Evolutionary conservation across 495 filamentous ascomycete genomes (phyloP).

Genomic region (Ramalina peruviana): DNA sequence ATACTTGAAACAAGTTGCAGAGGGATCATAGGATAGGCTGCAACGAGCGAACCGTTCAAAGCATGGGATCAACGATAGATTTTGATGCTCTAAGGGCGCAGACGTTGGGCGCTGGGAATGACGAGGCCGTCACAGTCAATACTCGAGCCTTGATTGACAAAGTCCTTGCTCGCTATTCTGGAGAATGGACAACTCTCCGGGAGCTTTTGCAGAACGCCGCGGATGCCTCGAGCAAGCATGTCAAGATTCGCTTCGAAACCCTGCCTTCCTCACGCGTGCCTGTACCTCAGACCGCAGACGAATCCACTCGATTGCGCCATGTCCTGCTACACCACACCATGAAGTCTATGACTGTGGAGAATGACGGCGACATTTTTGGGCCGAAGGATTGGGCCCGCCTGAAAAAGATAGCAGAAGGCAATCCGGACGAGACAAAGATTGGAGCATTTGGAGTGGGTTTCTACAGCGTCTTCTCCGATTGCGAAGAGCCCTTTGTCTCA

Average conservation of each 20-base stretch:
- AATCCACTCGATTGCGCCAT: constrained; percentile 64
- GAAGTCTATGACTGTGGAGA: constrained; percentile 69
- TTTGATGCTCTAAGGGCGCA: constrained; percentile 73
- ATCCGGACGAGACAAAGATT: constrained; percentile 97
- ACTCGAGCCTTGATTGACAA: constrained; percentile 95
- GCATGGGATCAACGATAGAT: constrained; percentile 52
- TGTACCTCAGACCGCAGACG: constrained; percentile 49
- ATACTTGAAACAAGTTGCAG: no score
- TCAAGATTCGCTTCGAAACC: constrained; percentile 84
- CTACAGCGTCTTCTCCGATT: constrained; percentile 97
- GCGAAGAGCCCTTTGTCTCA: constrained; percentile 90
- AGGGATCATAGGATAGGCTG: no score
- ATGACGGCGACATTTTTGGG: constrained; percentile 74
- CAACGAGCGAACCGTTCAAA: constrained; percentile 6
- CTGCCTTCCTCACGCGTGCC: constrained; percentile 64
- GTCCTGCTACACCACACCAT: constrained; percentile 71
- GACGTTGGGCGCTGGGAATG: constrained; percentile 71
- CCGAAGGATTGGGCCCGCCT: constrained; percentile 83
- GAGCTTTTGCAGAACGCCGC: constrained; percentile 98
- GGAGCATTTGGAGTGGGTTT: constrained; percentile 98
- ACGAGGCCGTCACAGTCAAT: constrained; percentile 98
- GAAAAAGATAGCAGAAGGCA: constrained; percentile 95
- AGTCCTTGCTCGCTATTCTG: constrained; percentile 85
- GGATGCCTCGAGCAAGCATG: constrained; percentile 79
- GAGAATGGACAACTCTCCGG: constrained; percentile 76